Evolutionary conservation across 2,329 filamentous ascomycete genomes (phyloP), one percentile per base, ranked within the genome.

Genomic region (Conoideocrella luteorostrata): DNA sequence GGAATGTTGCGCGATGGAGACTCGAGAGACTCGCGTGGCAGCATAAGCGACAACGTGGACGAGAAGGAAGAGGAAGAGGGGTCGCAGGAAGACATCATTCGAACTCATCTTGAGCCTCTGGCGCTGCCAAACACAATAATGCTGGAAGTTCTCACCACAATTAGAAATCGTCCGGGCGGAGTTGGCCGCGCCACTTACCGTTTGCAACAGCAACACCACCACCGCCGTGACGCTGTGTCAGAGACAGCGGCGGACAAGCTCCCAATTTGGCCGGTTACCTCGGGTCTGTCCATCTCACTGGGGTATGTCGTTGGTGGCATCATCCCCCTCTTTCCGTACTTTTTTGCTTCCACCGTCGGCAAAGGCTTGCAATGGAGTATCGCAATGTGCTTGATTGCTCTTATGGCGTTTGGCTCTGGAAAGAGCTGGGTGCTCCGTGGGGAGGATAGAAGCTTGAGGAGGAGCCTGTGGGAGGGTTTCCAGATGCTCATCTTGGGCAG

Each of bases 301-400:
- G 78, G 80, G 0, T 85, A 84, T 52, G 70, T 82, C 28, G 59
- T 81, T 2, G 80, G 80, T 4, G 80, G 80, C 0, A 67, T 80
- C 45, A 71, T 84, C 22, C 80, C 80, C 0, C 62, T 84, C 10
- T 59, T 79, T 20, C 80, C 80, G 0, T 84, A 84, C 56, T 75
- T 84, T 46, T 74, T 81, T 43, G 59, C 66, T 13, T 36, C 49
- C 3, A 63, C 58, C 2, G 63, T 71, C 0, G 61, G 56, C 0
- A 41, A 54, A 5, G 69, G 64, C 2, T 60, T 86, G 22, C 68
- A 67, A 12, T 76, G 72, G 61, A 80, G 75, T 34, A 70, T 77
- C 7, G 64, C 58, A 1, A 60, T 80, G 4, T 81, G 79, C 59
- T 58, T 77, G 1, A 39, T 76, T 2, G 71, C 74, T 0, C 54